These are phyloP conservation scores for Leptographium procerum DNA, from an alignment of 2,329 filamentous ascomycete species.

Conservation along the genomic window DNA sequence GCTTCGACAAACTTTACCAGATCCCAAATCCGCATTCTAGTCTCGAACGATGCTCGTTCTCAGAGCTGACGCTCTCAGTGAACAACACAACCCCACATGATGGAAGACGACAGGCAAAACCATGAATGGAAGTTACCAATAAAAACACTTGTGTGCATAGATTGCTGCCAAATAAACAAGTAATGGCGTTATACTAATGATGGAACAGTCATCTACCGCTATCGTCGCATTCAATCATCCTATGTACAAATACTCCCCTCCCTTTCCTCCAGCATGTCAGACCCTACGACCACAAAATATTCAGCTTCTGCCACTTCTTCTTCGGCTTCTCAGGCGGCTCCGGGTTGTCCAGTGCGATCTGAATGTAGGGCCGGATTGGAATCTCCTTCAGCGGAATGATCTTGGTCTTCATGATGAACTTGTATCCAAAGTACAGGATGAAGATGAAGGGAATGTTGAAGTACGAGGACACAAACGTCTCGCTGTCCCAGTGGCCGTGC, in stretches of 20 bases:
- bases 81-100: too few relatives aligned
- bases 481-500: conserved; percentile 21
- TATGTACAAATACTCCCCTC: not conserved
- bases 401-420: conserved; percentile 10
- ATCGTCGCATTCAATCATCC: not conserved
- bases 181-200: too few relatives aligned
- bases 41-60: too few relatives aligned
- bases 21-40: too few relatives aligned
- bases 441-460: conserved; percentile 19
- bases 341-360: conserved; percentile 1
- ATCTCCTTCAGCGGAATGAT: conserved; percentile 7
- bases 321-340: not conserved
- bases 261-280: too few relatives aligned
- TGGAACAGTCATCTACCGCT: not conserved
- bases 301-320: not conserved
- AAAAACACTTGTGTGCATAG: too few relatives aligned
- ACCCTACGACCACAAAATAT: conserved; percentile 5
- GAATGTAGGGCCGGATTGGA: conserved; percentile 8
- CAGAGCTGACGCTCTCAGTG: too few relatives aligned
- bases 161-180: too few relatives aligned
- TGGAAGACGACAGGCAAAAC: too few relatives aligned
- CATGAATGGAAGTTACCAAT: too few relatives aligned
- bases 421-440: conserved; percentile 14
- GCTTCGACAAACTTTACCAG: too few relatives aligned
- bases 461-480: conserved; percentile 24